Evolutionary conservation across 2,329 filamentous ascomycete genomes (phyloP).

Genomic region (Fusarium pseudocircinatum): DNA sequence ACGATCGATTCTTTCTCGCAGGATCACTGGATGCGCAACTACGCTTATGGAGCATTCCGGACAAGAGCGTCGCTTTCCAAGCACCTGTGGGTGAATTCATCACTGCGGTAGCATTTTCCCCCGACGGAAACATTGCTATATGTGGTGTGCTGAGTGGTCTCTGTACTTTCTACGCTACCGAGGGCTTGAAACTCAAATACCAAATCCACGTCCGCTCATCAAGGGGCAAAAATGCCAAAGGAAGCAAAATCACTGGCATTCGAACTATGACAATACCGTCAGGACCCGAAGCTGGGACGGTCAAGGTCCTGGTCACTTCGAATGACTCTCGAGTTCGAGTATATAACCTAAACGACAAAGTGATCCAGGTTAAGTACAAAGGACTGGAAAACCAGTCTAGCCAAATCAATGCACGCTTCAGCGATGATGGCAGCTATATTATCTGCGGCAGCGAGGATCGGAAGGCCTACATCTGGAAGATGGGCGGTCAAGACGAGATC

Average conservation of each 20-base stretch:
- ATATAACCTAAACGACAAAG: slow-evolving; percentile 88
- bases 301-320: slow-evolving; percentile 89
- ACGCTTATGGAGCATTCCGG: slow-evolving; percentile 94
- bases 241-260: slow-evolving; percentile 97
- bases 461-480: slow-evolving; percentile 89
- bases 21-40: slow-evolving; percentile 90
- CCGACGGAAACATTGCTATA: slow-evolving; percentile 89
- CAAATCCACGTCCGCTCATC: slow-evolving; percentile 95
- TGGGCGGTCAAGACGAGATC: slow-evolving; percentile 64
- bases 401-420: slow-evolving; percentile 90
- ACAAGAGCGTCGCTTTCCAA: slow-evolving; percentile 89
- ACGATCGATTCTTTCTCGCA: slow-evolving; percentile 96
- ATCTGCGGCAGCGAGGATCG: slow-evolving; percentile 94
- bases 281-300: slow-evolving; percentile 64
- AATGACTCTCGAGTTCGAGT: slow-evolving; percentile 93
- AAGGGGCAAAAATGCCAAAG: slow-evolving; percentile 91
- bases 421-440: slow-evolving; percentile 85
- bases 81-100: slow-evolving; percentile 85
- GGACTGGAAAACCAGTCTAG: slow-evolving; percentile 90
- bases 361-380: slow-evolving; percentile 87
- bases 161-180: slow-evolving; percentile 92
- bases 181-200: slow-evolving; percentile 82
- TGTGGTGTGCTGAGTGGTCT: slow-evolving; percentile 87
- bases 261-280: slow-evolving; percentile 72
- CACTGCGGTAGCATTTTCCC: slow-evolving; percentile 92